Evolutionary conservation across 148 eudicot genomes (phyloP).

Genomic region (Camellia sinensis): DNA sequence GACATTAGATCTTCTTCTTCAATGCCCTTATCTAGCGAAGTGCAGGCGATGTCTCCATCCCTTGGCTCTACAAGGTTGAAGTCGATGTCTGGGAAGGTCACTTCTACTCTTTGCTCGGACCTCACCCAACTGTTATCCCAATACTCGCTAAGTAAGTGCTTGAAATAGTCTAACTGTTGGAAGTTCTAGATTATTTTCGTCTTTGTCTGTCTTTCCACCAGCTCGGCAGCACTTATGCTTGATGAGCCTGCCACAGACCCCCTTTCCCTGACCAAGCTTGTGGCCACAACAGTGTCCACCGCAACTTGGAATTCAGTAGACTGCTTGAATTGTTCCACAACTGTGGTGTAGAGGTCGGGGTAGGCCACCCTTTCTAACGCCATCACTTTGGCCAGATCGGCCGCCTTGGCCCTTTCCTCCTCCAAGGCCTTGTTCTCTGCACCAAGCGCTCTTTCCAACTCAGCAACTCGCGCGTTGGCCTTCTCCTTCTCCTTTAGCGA

Average conservation of each 20-base stretch:
- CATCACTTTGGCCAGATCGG: not conserved
- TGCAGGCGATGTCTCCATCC: too few relatives aligned
- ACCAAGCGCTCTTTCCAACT: not conserved
- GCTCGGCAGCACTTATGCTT: not conserved
- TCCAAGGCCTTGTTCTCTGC: not conserved
- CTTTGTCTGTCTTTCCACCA: not conserved
- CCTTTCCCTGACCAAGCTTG: not conserved
- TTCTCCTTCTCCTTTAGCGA: too few relatives aligned
- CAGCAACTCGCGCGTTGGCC: not conserved
- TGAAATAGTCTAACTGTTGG: too few relatives aligned
- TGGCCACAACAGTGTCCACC: not conserved
- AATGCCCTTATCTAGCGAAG: too few relatives aligned
- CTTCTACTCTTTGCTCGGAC: too few relatives aligned
- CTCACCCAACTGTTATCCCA: too few relatives aligned
- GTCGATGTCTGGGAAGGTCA: too few relatives aligned
- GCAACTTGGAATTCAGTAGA: not conserved
- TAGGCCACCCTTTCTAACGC: not conserved
- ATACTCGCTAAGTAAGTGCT: too few relatives aligned
- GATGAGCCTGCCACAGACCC: not conserved
- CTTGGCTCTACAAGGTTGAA: too few relatives aligned
- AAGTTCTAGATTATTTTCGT: too few relatives aligned
- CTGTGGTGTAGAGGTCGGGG: not conserved
- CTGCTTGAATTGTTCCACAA: too few relatives aligned
- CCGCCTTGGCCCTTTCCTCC: not conserved
- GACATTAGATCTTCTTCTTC: too few relatives aligned